Evolutionary conservation across 495 filamentous ascomycete genomes (phyloP).

Genomic region (Xylaria longipes): DNA sequence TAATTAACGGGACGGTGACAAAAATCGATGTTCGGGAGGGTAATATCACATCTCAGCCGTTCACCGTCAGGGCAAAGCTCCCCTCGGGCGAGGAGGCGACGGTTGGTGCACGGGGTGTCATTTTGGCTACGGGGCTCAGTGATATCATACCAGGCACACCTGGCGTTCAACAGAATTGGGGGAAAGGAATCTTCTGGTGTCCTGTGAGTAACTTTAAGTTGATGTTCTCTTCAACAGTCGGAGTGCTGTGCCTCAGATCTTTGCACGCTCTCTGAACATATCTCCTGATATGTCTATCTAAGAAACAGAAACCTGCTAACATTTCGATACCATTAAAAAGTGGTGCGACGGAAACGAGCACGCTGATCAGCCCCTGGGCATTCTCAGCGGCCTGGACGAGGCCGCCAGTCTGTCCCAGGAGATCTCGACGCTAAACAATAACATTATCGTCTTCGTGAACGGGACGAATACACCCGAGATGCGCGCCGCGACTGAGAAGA

Average conservation of each 20-base stretch:
- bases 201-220: constrained; percentile 6
- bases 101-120: constrained; percentile 57
- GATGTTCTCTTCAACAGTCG: not conserved
- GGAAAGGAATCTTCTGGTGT: constrained; percentile 66
- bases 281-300: not conserved
- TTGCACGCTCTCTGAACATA: not conserved
- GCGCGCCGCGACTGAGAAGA: constrained; percentile 45
- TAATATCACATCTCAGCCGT: constrained; percentile 32
- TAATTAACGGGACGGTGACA: constrained; percentile 59
- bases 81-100: constrained; percentile 33
- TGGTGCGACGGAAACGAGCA: constrained; percentile 69
- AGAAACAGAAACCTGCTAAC: not conserved
- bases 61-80: constrained; percentile 46
- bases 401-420: constrained; percentile 51
- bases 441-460: constrained; percentile 58
- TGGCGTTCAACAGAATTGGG: constrained; percentile 58
- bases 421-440: constrained; percentile 53
- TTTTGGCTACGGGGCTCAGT: constrained; percentile 61
- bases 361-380: constrained; percentile 60
- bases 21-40: constrained; percentile 39
- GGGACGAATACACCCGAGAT: constrained; percentile 55
- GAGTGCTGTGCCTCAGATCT: not conserved
- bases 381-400: constrained; percentile 53
- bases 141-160: constrained; percentile 62
- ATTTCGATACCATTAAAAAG: not conserved